Percentiles rank a stretch among this genome's conserved stretches.
Conservation (phyloP, 345 rosid genomes). For the Linum usitatissimum region DNA sequence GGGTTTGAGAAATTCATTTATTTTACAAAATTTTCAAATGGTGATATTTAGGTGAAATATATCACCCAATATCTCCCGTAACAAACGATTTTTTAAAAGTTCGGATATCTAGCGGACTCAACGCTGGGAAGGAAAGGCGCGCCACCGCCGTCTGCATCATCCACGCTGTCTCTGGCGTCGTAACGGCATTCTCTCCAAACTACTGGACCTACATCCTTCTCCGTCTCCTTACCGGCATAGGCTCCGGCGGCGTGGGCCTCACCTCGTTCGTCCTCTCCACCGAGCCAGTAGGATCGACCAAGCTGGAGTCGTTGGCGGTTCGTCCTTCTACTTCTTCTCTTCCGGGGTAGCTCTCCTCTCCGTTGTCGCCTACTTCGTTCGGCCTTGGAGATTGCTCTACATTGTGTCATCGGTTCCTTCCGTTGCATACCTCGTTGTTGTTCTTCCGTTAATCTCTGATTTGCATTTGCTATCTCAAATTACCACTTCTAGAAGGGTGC, state of each 20-base stretch:
- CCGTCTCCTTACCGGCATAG: slow-evolving; percentile 54
- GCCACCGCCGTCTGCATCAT: slow-evolving; percentile 32
- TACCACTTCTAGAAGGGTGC: too few species aligned
- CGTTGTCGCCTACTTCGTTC: slow-evolving; percentile 42
- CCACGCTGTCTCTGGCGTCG: slow-evolving; percentile 40
- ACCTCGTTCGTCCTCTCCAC: slow-evolving; percentile 66
- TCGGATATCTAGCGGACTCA: slow-evolving; percentile 48
- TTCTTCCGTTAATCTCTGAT: slow-evolving; percentile 34
- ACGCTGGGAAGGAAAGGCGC: slow-evolving; percentile 55
- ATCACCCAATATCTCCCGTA: too few species aligned
- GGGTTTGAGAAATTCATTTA: too few species aligned
- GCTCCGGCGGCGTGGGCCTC: slow-evolving; percentile 51
- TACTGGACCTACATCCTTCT: slow-evolving; percentile 53
- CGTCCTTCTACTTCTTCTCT: slow-evolving; percentile 66
- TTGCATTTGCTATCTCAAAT: too few species aligned
- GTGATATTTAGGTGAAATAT: too few species aligned
- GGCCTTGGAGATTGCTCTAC: slow-evolving; percentile 51
- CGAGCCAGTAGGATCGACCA: slow-evolving; percentile 55
- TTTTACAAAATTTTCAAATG: too few species aligned
- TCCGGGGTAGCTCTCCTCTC: slow-evolving; percentile 62
- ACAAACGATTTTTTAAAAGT: too few species aligned
- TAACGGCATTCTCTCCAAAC: slow-evolving; percentile 61
- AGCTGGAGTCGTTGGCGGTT: slow-evolving; percentile 71
- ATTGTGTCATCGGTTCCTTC: slow-evolving; percentile 43
- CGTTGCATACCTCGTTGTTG: slow-evolving; percentile 29